These are phyloP conservation scores for Eragrostis nindensis DNA, from an alignment of 176 grass and related monocot genomes.

Conservation along the genomic window DNA sequence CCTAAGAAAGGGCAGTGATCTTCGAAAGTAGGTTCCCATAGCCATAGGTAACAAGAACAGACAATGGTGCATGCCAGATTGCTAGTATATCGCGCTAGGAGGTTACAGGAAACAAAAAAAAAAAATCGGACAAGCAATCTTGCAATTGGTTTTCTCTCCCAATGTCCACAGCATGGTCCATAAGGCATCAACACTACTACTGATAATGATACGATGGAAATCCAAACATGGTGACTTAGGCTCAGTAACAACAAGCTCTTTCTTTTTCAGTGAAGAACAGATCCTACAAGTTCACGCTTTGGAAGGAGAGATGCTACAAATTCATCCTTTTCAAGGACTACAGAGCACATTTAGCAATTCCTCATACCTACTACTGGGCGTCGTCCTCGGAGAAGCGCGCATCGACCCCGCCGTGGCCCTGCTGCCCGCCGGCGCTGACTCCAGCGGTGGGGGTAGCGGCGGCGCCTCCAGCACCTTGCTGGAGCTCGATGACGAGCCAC, in stretches of 20 bases:
- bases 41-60: neutral
- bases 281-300: too few relatives aligned
- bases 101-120: neutral
- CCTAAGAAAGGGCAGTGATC: neutral
- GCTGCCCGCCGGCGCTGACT: conserved; percentile 48
- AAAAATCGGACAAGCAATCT: too few relatives aligned
- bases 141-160: too few relatives aligned
- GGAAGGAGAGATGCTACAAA: too few relatives aligned
- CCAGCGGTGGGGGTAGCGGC: too few relatives aligned
- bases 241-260: conserved; percentile 3
- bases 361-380: too few relatives aligned
- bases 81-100: too few relatives aligned
- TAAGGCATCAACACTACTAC: neutral
- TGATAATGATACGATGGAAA: neutral
- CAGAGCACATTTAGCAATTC: too few relatives aligned
- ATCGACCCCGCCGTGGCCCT: conserved; percentile 52
- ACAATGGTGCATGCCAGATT: neutral
- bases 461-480: conserved; percentile 16
- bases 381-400: conserved; percentile 66
- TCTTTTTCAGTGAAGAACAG: neutral
- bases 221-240: neutral
- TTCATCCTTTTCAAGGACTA: too few relatives aligned
- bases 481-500: too few relatives aligned
- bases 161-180: too few relatives aligned
- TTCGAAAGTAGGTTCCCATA: neutral